These are phyloP conservation scores for Fusarium floridanum DNA, from an alignment of 2,329 filamentous ascomycete genomes.

Conservation along the genomic window DNA sequence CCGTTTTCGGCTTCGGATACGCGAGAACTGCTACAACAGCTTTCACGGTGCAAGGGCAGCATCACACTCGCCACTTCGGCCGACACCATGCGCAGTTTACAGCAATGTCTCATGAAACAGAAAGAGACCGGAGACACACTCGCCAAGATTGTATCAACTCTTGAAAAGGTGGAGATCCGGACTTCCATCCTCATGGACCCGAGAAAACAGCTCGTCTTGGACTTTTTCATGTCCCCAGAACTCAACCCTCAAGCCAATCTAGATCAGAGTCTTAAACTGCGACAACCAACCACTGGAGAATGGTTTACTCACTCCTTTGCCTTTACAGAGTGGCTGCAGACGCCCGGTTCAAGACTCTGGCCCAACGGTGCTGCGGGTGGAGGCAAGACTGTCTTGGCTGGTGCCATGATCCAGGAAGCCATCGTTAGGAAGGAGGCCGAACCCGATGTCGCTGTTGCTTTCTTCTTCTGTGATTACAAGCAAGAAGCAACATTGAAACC, in stretches of 20 bases:
- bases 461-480: neutral
- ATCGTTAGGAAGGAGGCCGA: neutral
- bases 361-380: neutral
- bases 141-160: neutral
- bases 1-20: neutral
- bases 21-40: neutral
- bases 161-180: neutral
- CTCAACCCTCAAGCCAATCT: neutral
- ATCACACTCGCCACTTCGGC: neutral
- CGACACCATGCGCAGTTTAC: neutral
- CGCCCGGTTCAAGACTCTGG: neutral
- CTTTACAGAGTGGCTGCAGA: neutral
- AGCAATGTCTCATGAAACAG: neutral
- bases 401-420: neutral
- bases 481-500: neutral
- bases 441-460: neutral
- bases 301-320: neutral
- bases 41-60: neutral
- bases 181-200: neutral
- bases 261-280: neutral
- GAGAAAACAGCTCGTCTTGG: neutral
- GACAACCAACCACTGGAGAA: neutral
- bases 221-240: neutral
- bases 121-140: neutral
- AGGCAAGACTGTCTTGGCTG: neutral